Percentiles rank a stretch among this genome's conserved stretches.
phyloP scores from a whole-genome alignment of 305 asterid genomes.

The Fraxinus platypoda region DNA sequence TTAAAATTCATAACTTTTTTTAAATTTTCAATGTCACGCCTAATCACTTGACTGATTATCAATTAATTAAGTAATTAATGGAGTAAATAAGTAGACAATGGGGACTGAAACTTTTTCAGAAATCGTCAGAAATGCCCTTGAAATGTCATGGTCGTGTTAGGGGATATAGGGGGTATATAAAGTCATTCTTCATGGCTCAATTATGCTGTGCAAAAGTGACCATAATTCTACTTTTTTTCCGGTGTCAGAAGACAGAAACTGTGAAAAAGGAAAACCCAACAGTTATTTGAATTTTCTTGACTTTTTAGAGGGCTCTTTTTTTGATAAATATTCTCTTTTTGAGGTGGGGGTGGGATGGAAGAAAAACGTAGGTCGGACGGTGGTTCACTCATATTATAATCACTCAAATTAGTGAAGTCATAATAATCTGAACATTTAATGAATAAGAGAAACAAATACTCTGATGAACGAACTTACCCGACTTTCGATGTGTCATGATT shows the following conservation, averaged over 20 bases:
- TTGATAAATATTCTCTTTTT: slow-evolving; percentile 15
- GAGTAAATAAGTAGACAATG: slow-evolving; percentile 10
- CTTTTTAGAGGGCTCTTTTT: slow-evolving; percentile 29
- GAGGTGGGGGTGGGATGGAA: background rate
- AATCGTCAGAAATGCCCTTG: slow-evolving; percentile 65
- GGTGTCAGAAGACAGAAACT: slow-evolving; percentile 35
- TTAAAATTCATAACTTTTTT: slow-evolving; percentile 28
- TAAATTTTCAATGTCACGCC: slow-evolving; percentile 72
- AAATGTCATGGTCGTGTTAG: slow-evolving; percentile 44
- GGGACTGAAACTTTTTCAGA: slow-evolving; percentile 40
- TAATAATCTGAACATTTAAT: background rate
- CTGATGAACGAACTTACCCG: too few relatives aligned
- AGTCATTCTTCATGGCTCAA: slow-evolving; percentile 29
- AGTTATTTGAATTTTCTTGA: slow-evolving; percentile 40
- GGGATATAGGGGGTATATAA: slow-evolving; percentile 38
- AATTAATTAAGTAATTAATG: slow-evolving; percentile 31
- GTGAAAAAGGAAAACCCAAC: slow-evolving; percentile 20
- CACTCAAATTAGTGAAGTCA: background rate
- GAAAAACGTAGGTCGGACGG: background rate
- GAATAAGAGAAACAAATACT: background rate
- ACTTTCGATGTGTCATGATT: background rate
- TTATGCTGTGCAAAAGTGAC: slow-evolving; percentile 41
- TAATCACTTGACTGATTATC: slow-evolving; percentile 35
- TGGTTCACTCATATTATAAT: background rate
- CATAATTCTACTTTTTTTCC: slow-evolving; percentile 41